Evolutionary conservation across 1,284 basidiomycete species (phyloP).

Genomic region (Ceraceosorus bombacis): DNA sequence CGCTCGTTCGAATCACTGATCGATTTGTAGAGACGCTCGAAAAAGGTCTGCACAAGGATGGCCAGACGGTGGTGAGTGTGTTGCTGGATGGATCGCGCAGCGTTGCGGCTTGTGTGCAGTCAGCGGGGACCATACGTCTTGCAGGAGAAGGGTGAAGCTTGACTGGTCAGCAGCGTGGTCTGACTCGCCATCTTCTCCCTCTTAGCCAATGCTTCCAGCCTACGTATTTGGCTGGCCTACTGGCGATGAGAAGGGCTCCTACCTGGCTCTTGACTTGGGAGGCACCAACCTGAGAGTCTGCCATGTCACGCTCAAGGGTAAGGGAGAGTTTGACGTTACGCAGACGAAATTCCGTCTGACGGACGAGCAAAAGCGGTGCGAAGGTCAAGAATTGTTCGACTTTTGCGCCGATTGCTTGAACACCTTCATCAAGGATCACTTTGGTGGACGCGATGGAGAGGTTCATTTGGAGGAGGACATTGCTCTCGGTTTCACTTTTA

Average conservation of each 20-base stretch:
- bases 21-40: slow-evolving; percentile 89
- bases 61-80: slow-evolving; percentile 68
- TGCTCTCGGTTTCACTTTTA: slow-evolving; percentile 84
- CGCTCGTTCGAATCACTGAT: slow-evolving; percentile 64
- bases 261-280: slow-evolving; percentile 88
- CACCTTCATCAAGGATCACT: slow-evolving; percentile 75
- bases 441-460: slow-evolving; percentile 53
- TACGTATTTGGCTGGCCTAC: slow-evolving; percentile 95
- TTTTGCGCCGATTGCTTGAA: slow-evolving; percentile 92
- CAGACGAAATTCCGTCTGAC: slow-evolving; percentile 94
- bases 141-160: no score
- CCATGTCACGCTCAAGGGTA: slow-evolving; percentile 81
- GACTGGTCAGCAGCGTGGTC: not conserved
- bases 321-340: slow-evolving; percentile 93
- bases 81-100: no score
- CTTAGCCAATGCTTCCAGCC: slow-evolving; percentile 88
- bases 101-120: no score
- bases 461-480: slow-evolving; percentile 66
- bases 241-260: slow-evolving; percentile 81
- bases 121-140: no score
- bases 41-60: slow-evolving; percentile 69
- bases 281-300: slow-evolving; percentile 91
- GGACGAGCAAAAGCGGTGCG: slow-evolving; percentile 97
- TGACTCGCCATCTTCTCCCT: not conserved
- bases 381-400: slow-evolving; percentile 87